phyloP scores from a whole-genome alignment of 768 basidiomycete genomes.

The Leccinum barrowsii region DNA sequence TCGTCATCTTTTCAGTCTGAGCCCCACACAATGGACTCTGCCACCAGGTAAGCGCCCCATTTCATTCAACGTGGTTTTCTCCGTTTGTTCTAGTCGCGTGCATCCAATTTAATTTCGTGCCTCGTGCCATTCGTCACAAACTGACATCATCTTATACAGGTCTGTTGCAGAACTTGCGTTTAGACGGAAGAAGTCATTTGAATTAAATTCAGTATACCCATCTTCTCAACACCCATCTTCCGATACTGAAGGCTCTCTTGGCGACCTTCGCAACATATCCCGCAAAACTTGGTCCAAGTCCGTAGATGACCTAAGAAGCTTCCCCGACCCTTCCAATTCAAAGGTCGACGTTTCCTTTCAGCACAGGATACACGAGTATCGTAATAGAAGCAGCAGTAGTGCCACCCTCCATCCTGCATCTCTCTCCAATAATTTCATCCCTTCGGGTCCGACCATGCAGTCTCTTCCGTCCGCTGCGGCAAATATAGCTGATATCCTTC shows the following conservation, averaged over 20 bases:
- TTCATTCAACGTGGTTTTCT: not conserved
- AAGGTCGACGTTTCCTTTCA: conserved; percentile 51
- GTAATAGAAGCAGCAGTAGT: conserved; percentile 55
- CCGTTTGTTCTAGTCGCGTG: conserved; percentile 6
- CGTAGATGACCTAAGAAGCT: conserved; percentile 70
- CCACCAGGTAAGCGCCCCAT: conserved; percentile 47
- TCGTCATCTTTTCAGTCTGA: conserved; percentile 39
- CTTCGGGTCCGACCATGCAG: conserved; percentile 34
- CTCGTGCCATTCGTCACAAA: not conserved
- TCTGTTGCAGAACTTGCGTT: conserved; percentile 64
- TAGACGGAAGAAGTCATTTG: conserved; percentile 42
- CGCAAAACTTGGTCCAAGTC: conserved; percentile 77
- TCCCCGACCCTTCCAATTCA: conserved; percentile 35
- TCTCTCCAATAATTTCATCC: conserved; percentile 23
- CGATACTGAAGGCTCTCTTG: conserved; percentile 39
- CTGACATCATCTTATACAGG: conserved; percentile 37
- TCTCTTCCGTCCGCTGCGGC: conserved; percentile 39
- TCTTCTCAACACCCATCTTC: conserved; percentile 30
- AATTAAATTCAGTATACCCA: conserved; percentile 34
- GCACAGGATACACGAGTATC: conserved; percentile 62
- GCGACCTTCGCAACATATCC: conserved; percentile 68
- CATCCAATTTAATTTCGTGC: conserved; percentile 6
- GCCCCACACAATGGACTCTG: conserved; percentile 41
- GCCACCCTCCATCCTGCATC: conserved; percentile 45
- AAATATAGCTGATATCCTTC: conserved; percentile 18